A percentile compares a stretch with the other conserved stretches of the same genome.
Conservation (phyloP, 345 rosid genomes). For the Kernera saxatilis region DNA sequence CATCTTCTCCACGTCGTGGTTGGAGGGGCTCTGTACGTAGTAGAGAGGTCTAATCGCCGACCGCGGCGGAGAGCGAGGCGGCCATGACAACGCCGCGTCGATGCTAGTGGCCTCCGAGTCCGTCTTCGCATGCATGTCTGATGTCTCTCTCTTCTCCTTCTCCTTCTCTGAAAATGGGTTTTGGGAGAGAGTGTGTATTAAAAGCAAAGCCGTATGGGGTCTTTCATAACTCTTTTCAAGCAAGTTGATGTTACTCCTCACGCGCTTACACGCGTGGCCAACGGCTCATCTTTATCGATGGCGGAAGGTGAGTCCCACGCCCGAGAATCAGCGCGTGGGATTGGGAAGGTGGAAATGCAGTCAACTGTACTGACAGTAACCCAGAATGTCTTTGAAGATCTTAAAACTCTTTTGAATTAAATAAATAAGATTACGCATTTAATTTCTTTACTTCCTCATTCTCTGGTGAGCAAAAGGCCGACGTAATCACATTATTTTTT, state of each 20-base stretch:
- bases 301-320: neutral
- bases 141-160: neutral
- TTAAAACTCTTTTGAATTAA: neutral
- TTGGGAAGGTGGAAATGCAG: neutral
- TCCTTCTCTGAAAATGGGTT: neutral
- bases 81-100: slow-evolving; percentile 59
- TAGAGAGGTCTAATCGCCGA: slow-evolving; percentile 47
- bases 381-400: slow-evolving; percentile 22
- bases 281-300: neutral
- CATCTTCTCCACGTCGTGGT: slow-evolving; percentile 91
- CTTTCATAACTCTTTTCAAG: slow-evolving; percentile 8
- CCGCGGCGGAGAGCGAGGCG: slow-evolving; percentile 55
- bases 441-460: neutral
- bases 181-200: slow-evolving; percentile 24
- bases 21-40: slow-evolving; percentile 97
- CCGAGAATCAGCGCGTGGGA: neutral
- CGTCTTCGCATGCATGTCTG: slow-evolving; percentile 81
- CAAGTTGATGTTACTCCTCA: neutral
- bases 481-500: neutral
- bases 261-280: slow-evolving; percentile 1
- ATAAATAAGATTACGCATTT: neutral
- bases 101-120: slow-evolving; percentile 89
- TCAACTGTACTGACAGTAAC: slow-evolving; percentile 23
- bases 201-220: slow-evolving; percentile 8
- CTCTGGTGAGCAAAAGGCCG: neutral